phyloP scores from a whole-genome alignment of 2,329 filamentous ascomycete species.

The Fusarium phyllophilum region DNA sequence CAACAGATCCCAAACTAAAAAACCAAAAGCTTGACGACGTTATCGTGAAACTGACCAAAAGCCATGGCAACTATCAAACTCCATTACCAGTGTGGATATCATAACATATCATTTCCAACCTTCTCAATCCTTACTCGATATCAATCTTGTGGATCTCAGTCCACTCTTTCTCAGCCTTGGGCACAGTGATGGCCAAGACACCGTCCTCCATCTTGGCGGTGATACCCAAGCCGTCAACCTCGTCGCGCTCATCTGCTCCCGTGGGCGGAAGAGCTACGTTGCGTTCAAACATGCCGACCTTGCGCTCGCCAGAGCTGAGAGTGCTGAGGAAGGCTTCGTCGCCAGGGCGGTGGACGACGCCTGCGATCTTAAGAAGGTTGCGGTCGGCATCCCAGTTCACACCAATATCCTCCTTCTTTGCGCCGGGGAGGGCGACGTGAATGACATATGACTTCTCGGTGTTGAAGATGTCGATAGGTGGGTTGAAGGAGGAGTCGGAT shows the following conservation, averaged over 20 bases:
- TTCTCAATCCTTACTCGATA: conserved; percentile 56
- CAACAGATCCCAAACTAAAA: neutral
- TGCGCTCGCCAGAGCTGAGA: conserved; percentile 72
- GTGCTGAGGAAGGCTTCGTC: conserved; percentile 75
- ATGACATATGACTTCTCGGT: conserved; percentile 72
- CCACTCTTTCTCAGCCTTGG: conserved; percentile 75
- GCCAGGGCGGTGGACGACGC: conserved; percentile 77
- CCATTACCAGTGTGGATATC: conserved; percentile 19
- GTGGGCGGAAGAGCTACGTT: conserved; percentile 69
- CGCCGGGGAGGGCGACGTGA: conserved; percentile 81
- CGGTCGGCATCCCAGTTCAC: conserved; percentile 80
- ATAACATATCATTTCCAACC: conserved; percentile 1
- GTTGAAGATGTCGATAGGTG: conserved; percentile 81
- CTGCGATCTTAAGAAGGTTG: conserved; percentile 72
- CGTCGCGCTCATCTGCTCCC: conserved; percentile 58
- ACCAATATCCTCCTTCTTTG: conserved; percentile 80
- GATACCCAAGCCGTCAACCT: conserved; percentile 74
- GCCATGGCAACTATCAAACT: conserved; percentile 23
- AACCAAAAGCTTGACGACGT: neutral
- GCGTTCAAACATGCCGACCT: conserved; percentile 79
- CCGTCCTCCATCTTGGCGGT: conserved; percentile 83
- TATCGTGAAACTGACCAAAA: neutral
- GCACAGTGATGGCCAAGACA: conserved; percentile 78
- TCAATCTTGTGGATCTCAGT: conserved; percentile 71
- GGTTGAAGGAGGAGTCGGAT: conserved; percentile 70